Evolutionary conservation across 257 asterid species (phyloP).

Genomic region (Gentiana dahurica): DNA sequence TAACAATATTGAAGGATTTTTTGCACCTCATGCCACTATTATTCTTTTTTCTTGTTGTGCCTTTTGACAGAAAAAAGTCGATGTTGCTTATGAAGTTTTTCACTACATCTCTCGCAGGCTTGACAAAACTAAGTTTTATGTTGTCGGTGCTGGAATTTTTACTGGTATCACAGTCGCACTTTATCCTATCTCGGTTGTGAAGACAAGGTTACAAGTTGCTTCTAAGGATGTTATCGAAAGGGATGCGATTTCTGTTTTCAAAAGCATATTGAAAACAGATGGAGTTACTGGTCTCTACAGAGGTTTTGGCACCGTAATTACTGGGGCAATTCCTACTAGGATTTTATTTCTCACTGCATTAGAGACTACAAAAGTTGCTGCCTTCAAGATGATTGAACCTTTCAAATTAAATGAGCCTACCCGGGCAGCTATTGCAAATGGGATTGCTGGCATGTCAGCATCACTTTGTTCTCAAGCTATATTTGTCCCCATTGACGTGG

Average conservation of each 20-base stretch:
- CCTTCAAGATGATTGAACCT: slow-evolving; percentile 58
- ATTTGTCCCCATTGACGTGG: slow-evolving; percentile 90
- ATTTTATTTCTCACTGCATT: slow-evolving; percentile 78
- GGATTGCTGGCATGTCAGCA: slow-evolving; percentile 80
- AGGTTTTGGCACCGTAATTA: slow-evolving; percentile 81
- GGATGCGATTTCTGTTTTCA: slow-evolving; percentile 65
- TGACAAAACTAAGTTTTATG: slow-evolving; percentile 68
- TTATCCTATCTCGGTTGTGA: slow-evolving; percentile 84
- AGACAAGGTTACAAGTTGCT: slow-evolving; percentile 83
- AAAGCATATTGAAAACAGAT: slow-evolving; percentile 56
- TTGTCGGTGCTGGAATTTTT: slow-evolving; percentile 87
- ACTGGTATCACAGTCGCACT: slow-evolving; percentile 74
- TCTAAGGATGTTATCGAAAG: slow-evolving; percentile 45
- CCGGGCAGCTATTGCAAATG: slow-evolving; percentile 88
- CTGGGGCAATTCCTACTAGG: slow-evolving; percentile 90
- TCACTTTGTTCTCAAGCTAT: slow-evolving; percentile 80
- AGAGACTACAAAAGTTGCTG: slow-evolving; percentile 75
- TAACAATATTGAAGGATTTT: too few relatives aligned
- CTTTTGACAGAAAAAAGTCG: background rate
- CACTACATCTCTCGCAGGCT: slow-evolving; percentile 41
- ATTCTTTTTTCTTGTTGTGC: background rate
- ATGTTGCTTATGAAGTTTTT: background rate
- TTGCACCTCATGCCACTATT: too few relatives aligned
- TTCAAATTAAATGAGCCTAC: slow-evolving; percentile 69
- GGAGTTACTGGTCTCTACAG: slow-evolving; percentile 77